Base-by-base conservation (phyloP, 495 filamentous ascomycete species). In the Lasiosphaeris hirsuta region DNA sequence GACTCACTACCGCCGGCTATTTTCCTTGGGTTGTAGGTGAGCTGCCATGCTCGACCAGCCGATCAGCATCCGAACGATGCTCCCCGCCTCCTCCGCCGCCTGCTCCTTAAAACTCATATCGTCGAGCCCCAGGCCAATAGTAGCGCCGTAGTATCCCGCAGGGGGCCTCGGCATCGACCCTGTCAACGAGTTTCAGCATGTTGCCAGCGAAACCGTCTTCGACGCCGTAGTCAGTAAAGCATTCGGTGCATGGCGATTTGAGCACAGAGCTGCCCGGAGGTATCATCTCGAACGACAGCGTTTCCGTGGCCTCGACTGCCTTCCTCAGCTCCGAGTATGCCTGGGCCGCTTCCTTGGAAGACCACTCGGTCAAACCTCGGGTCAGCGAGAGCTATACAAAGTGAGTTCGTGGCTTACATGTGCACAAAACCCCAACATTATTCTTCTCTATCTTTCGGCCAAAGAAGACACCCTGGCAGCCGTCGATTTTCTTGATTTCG, bases 151-250 rank as follows among this genome's bases (percentile, higher is more conserved):
- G 17, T 53, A 61, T 3, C 58, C 62, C 54, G 56, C 45, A 0
- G 55, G 57, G 36, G 30, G 10, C 5, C 23, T 43, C 18, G 4
- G 14, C 60, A 7, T 54, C 57, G 6, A 62, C 37, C 3, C 11
- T 38, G 7, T 7, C 14, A 11, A 51, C 39, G 46, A 66, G 63
- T 46, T 35, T 9, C 3, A 19, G 39, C 17, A 51, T 49, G n/a
- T 63, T 61, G 34, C 19, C 64, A 33, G 33, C 47, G 39, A 64
- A 69, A 13, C 52, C 46, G 2, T 64, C 58, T 35, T 60, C 53
- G n/a, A 47, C 36, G 10, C 57, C 62, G 43, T 41, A 57, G 14
- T 51, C 52, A 10, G 60, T 63, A 36, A 66, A 61, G 0, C 61
- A 35, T 52, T 66, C 64, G 23, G 61, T 63, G 50, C 60, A 61